Conservation (phyloP, 768 basidiomycete genomes). For the Rhodotorula graminis region DNA sequence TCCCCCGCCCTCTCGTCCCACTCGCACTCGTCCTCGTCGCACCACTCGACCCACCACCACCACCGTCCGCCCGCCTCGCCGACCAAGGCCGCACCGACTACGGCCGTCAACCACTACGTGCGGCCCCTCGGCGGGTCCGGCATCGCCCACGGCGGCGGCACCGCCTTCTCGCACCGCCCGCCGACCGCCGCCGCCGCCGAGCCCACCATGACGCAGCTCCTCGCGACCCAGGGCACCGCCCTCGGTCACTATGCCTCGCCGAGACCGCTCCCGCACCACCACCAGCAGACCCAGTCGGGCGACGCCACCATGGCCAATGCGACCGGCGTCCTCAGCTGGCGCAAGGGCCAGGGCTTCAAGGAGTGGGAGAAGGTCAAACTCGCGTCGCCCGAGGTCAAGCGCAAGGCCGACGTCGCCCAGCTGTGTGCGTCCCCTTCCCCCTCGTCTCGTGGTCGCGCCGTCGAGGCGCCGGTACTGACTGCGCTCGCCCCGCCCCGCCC, state of each 20-base stretch:
- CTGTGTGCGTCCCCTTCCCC: conserved; percentile 58
- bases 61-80: conserved; percentile 9
- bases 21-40: neutral
- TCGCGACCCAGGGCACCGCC: conserved; percentile 20
- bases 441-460: too few relatives aligned
- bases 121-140: neutral
- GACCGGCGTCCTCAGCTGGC: conserved; percentile 42
- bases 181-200: conserved; percentile 5
- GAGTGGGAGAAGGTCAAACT: conserved; percentile 82
- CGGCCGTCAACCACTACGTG: conserved; percentile 25
- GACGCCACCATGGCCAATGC: conserved; percentile 34
- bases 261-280: neutral
- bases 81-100: neutral
- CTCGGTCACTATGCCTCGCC: conserved; percentile 3
- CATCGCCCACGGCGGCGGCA: neutral
- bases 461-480: too few relatives aligned
- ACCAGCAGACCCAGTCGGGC: neutral
- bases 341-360: conserved; percentile 48
- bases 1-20: neutral
- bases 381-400: conserved; percentile 77
- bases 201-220: conserved; percentile 39
- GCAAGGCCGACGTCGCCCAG: conserved; percentile 95
- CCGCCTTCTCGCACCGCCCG: neutral
- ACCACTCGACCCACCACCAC: neutral
- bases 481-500: neutral